phyloP scores from a whole-genome alignment of 345 rosid species.

The Erysimum cheiranthoides region DNA sequence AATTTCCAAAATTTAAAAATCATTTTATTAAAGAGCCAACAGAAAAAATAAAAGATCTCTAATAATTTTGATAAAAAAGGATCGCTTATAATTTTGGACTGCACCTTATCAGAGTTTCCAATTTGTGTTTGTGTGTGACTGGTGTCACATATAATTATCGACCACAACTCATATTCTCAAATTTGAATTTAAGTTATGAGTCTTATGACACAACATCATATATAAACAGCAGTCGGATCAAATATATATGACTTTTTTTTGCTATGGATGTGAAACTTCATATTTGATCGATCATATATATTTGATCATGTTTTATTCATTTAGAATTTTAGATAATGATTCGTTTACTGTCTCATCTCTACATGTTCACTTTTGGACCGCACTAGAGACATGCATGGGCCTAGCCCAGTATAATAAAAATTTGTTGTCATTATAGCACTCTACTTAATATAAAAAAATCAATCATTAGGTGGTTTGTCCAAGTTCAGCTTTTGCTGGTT shows the following conservation, averaged over 20 bases:
- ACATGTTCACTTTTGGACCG: constrained; percentile 8
- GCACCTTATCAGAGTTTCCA: background rate
- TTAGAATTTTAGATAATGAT: background rate
- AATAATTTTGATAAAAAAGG: background rate
- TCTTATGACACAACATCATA: no score
- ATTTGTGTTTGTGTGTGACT: no score
- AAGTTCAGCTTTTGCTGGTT: constrained; percentile 31
- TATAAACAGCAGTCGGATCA: no score
- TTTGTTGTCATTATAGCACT: background rate
- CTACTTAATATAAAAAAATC: background rate
- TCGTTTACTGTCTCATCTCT: background rate
- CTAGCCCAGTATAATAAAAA: constrained; percentile 22
- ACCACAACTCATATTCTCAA: background rate
- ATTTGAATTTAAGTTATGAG: no score
- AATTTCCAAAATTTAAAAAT: background rate
- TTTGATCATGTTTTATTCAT: no score
- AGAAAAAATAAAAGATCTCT: background rate
- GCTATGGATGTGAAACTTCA: no score
- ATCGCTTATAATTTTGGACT: background rate
- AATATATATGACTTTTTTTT: no score
- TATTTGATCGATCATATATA: no score
- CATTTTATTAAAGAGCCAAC: background rate
- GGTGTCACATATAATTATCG: background rate
- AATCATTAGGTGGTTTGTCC: constrained; percentile 22
- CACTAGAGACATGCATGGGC: constrained; percentile 26